Evolutionary conservation across 257 asterid species (phyloP).

Genomic region (Datura wrightii): DNA sequence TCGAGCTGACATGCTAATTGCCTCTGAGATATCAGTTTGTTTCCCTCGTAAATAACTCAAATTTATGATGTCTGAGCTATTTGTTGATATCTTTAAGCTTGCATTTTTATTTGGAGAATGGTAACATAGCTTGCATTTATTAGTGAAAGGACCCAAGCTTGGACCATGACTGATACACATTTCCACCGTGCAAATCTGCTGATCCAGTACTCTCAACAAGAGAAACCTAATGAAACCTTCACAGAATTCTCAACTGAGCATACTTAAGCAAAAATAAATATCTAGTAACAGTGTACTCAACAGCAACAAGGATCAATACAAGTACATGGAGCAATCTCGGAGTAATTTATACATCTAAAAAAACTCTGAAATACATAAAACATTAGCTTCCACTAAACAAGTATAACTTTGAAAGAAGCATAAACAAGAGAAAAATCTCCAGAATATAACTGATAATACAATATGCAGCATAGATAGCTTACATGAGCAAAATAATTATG

Average conservation of each 20-base stretch:
- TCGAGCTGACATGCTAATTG: neutral
- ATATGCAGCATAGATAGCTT: no score
- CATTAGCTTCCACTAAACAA: neutral
- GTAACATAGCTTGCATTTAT: neutral
- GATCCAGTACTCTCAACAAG: conserved; percentile 6
- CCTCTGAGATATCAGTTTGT: neutral
- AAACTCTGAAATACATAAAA: neutral
- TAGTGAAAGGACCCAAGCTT: neutral
- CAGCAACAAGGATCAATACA: neutral
- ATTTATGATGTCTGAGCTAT: neutral
- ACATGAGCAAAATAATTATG: no score
- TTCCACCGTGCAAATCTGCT: neutral
- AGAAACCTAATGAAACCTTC: conserved; percentile 8
- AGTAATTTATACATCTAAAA: neutral
- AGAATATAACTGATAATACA: no score
- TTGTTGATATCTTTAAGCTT: neutral
- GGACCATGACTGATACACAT: neutral
- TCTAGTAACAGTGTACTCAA: neutral
- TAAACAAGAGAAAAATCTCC: neutral
- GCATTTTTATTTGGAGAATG: neutral
- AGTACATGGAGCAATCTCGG: neutral
- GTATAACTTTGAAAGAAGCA: no score
- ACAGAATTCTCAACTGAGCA: neutral
- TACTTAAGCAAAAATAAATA: neutral
- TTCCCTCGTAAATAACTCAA: neutral